Percentiles rank a stretch among this genome's conserved stretches.
phyloP scores from a whole-genome alignment of 306 rosid genomes.

The Bauhinia variegata region DNA sequence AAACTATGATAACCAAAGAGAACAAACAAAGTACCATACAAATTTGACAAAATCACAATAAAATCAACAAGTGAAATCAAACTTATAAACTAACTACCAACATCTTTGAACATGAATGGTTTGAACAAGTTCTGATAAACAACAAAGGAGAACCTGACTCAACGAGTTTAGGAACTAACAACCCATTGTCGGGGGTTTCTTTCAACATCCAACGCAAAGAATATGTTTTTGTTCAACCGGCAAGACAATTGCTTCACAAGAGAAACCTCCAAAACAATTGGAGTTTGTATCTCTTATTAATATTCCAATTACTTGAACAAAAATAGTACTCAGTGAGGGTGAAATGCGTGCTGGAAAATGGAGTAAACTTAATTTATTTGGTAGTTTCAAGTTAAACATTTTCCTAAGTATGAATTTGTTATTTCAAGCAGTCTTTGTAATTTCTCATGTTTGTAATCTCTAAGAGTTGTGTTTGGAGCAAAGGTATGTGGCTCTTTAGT shows the following conservation, averaged over 20 bases:
- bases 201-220: slow-evolving; percentile 53
- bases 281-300: slow-evolving; percentile 36
- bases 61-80: not conserved
- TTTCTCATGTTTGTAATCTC: too few species aligned
- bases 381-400: too few species aligned
- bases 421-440: too few species aligned
- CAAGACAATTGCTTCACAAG: slow-evolving; percentile 31
- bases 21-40: too few species aligned
- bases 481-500: too few species aligned
- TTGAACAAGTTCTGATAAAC: slow-evolving; percentile 54
- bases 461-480: too few species aligned
- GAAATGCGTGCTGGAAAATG: too few species aligned
- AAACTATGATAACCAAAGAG: too few species aligned
- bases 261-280: slow-evolving; percentile 21
- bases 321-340: too few species aligned
- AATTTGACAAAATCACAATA: not conserved
- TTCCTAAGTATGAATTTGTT: too few species aligned
- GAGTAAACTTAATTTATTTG: too few species aligned
- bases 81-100: slow-evolving; percentile 43
- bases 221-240: slow-evolving; percentile 27
- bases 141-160: slow-evolving; percentile 44
- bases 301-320: too few species aligned
- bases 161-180: slow-evolving; percentile 73
- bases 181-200: slow-evolving; percentile 72
- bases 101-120: slow-evolving; percentile 63